Percentiles rank a stretch among this genome's conserved stretches.
Evolutionary conservation across 139 green algal species (phyloP).

Genomic region (Chlamydomonas sp.): DNA sequence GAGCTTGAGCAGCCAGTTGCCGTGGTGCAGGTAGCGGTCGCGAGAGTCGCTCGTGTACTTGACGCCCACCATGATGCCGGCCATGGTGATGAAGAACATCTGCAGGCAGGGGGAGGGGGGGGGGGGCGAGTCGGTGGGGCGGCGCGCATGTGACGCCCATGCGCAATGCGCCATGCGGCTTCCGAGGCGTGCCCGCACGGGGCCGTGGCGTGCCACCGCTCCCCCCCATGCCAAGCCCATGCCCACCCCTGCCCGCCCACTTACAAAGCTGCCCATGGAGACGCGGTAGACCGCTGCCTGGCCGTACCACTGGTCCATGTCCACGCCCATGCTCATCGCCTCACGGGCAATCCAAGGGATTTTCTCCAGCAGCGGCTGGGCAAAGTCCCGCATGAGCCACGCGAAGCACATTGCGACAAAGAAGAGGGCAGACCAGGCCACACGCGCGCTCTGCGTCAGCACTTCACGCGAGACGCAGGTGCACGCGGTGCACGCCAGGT

Average conservation of each 20-base stretch:
- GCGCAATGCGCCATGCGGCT: too few species aligned
- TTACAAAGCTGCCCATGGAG: slow-evolving; percentile 87
- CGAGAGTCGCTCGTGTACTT: slow-evolving; percentile 74
- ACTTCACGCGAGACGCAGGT: slow-evolving; percentile 40
- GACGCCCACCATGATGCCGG: slow-evolving; percentile 67
- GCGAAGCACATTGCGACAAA: slow-evolving; percentile 73
- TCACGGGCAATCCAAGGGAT: slow-evolving; percentile 73
- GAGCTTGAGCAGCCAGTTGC: slow-evolving; percentile 81
- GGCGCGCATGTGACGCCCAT: too few species aligned
- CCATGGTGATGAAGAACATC: slow-evolving; percentile 80
- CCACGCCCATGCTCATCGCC: slow-evolving; percentile 1
- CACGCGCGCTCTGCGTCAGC: slow-evolving; percentile 49
- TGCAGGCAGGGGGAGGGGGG: slow-evolving; percentile 20
- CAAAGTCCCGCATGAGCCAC: slow-evolving; percentile 91
- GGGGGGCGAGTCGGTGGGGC: too few species aligned
- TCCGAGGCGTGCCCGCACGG: neutral
- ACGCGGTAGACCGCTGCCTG: slow-evolving; percentile 93
- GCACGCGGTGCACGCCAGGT: slow-evolving; percentile 51
- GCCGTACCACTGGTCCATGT: slow-evolving; percentile 79
- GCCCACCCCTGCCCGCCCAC: too few species aligned
- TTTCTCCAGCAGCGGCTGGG: slow-evolving; percentile 80
- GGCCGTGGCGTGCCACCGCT: neutral
- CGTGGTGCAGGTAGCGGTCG: slow-evolving; percentile 77
- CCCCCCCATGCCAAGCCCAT: neutral
- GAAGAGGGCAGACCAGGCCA: slow-evolving; percentile 84